phyloP scores from a whole-genome alignment of 2,329 filamentous ascomycete species.

The Graphiopsis chlorocephala region DNA sequence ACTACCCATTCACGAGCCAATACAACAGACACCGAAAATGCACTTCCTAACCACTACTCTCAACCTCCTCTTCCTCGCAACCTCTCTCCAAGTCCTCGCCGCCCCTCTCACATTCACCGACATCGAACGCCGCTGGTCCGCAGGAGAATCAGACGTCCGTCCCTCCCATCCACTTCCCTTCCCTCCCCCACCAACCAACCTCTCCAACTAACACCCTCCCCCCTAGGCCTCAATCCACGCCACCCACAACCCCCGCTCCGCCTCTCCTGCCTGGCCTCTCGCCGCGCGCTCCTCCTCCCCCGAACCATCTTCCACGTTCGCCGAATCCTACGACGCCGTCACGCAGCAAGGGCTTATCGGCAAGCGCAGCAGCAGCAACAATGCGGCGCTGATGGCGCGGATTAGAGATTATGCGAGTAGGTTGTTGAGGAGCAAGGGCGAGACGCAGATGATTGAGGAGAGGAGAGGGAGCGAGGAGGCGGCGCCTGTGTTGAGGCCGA shows the following conservation, averaged over 20 bases:
- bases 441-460: conserved; percentile 13
- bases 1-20: not conserved
- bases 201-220: not conserved
- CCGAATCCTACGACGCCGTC: conserved; percentile 1
- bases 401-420: conserved; percentile 20
- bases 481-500: conserved; percentile 24
- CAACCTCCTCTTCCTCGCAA: conserved; percentile 18
- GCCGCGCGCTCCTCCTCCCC: not conserved
- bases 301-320: not conserved
- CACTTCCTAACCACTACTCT: conserved; percentile 21
- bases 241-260: conserved; percentile 18
- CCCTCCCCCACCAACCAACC: not conserved
- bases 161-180: not conserved
- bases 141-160: conserved; percentile 30
- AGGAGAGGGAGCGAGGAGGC: conserved; percentile 14
- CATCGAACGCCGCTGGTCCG: conserved; percentile 29
- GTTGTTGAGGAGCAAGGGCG: conserved; percentile 19
- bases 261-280: conserved; percentile 24
- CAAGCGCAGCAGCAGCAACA: not conserved
- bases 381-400: not conserved
- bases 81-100: conserved; percentile 15
- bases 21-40: not conserved
- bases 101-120: conserved; percentile 25
- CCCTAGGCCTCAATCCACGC: conserved; percentile 23
- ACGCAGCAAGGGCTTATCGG: conserved; percentile 13